phyloP scores from a whole-genome alignment of 1,139 yeast species.

The Candida smagusa region DNA sequence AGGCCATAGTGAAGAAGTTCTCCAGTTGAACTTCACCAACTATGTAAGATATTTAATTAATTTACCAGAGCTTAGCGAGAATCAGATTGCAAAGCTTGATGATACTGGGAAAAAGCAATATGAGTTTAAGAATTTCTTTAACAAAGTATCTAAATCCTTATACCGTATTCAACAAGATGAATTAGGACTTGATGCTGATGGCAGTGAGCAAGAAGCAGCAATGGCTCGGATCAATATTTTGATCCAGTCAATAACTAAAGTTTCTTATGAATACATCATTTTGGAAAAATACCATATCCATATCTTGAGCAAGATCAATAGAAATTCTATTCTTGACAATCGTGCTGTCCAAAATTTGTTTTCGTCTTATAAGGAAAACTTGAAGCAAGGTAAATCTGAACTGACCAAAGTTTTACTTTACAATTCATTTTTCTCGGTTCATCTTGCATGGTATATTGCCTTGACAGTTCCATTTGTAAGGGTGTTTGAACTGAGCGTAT shows the following conservation, averaged over 20 bases:
- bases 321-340: constrained; percentile 31
- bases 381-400: constrained; percentile 11
- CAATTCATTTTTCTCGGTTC: constrained; percentile 34
- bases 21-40: constrained; percentile 38
- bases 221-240: constrained; percentile 16
- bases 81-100: constrained; percentile 13
- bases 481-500: constrained; percentile 32
- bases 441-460: constrained; percentile 40
- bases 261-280: constrained; percentile 39
- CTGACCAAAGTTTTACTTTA: constrained; percentile 30
- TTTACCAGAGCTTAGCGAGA: constrained; percentile 22
- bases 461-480: constrained; percentile 36
- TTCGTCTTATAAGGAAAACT: constrained; percentile 16
- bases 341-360: constrained; percentile 23
- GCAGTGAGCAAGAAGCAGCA: constrained; percentile 8
- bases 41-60: constrained; percentile 35
- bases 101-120: constrained; percentile 28
- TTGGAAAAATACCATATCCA: constrained; percentile 43
- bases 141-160: constrained; percentile 24
- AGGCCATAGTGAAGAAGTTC: constrained; percentile 30
- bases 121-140: constrained; percentile 26
- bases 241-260: constrained; percentile 33
- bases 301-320: constrained; percentile 32
- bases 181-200: constrained; percentile 22
- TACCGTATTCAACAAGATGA: constrained; percentile 30